Evolutionary conservation across 257 asterid species (phyloP).

Genomic region (Solanum dulcamara): DNA sequence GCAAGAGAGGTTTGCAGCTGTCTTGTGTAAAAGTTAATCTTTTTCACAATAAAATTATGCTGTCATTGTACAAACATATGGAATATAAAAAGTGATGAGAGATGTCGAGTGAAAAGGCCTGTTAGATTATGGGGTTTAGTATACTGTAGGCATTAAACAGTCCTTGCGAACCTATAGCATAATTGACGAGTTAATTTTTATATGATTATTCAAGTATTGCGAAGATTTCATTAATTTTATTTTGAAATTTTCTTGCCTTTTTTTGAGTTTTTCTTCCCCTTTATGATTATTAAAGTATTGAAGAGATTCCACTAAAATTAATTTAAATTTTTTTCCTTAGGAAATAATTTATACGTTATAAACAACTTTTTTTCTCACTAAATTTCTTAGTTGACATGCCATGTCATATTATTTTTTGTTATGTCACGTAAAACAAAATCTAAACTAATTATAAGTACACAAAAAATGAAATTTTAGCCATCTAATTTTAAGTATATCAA

Average conservation of each 20-base stretch:
- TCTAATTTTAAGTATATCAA: not conserved
- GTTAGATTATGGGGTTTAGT: not conserved
- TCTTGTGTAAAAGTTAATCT: not conserved
- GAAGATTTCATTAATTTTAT: not conserved
- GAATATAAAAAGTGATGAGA: not conserved
- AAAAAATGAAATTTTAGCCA: too few relatives aligned
- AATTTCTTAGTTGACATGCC: not conserved
- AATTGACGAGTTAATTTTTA: not conserved
- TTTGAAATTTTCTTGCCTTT: not conserved
- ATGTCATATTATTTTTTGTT: not conserved
- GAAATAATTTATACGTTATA: too few relatives aligned
- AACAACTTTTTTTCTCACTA: too few relatives aligned
- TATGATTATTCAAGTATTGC: not conserved
- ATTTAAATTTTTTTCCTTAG: too few relatives aligned
- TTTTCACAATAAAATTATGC: not conserved
- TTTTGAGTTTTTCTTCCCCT: too few relatives aligned
- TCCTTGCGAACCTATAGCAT: not conserved
- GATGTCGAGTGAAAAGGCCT: not conserved
- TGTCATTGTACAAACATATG: not conserved
- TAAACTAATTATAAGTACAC: too few relatives aligned
- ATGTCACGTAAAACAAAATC: not conserved
- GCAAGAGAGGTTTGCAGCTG: not conserved
- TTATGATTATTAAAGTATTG: too few relatives aligned
- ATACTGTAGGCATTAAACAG: not conserved
- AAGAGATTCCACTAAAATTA: too few relatives aligned